A percentile compares a stretch with the other conserved stretches of the same genome.
These are phyloP conservation scores for Hemisphaericaspora xylofermentans DNA, from an alignment of 1,139 yeast genomes.

Conservation along the genomic window DNA sequence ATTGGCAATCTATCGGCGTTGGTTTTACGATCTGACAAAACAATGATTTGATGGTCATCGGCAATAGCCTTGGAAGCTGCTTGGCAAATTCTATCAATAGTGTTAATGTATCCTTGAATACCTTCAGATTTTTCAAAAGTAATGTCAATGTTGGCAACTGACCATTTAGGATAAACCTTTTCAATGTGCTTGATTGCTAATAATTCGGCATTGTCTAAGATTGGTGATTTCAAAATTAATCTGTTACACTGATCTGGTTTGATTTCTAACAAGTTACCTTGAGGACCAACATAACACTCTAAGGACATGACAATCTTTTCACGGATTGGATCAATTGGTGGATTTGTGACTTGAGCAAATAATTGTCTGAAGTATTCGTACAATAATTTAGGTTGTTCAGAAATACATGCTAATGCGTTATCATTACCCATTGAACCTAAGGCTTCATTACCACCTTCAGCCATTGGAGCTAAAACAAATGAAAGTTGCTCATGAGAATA, in stretches of 20 bases:
- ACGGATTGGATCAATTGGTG: constrained; percentile 97
- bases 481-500: constrained; percentile 91
- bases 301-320: constrained; percentile 96
- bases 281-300: constrained; percentile 97
- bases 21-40: constrained; percentile 71
- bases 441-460: constrained; percentile 92
- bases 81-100: constrained; percentile 83
- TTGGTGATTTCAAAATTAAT: constrained; percentile 77
- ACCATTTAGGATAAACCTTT: constrained; percentile 82
- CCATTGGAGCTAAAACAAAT: constrained; percentile 89
- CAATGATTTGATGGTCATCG: constrained; percentile 67
- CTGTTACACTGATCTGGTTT: constrained; percentile 90
- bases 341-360: constrained; percentile 98
- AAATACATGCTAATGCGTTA: constrained; percentile 92
- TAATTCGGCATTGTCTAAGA: constrained; percentile 71
- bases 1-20: constrained; percentile 68
- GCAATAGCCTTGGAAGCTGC: constrained; percentile 87
- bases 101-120: constrained; percentile 76
- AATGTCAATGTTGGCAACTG: constrained; percentile 77
- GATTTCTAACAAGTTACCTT: constrained; percentile 93
- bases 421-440: constrained; percentile 99
- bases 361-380: constrained; percentile 95
- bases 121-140: constrained; percentile 88
- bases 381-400: constrained; percentile 86
- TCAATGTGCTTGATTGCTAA: constrained; percentile 70